Percentiles rank a stretch among this genome's conserved stretches.
These are phyloP conservation scores for Paspalum vaginatum DNA, from an alignment of 176 grass and related monocot species.

Conservation along the genomic window DNA sequence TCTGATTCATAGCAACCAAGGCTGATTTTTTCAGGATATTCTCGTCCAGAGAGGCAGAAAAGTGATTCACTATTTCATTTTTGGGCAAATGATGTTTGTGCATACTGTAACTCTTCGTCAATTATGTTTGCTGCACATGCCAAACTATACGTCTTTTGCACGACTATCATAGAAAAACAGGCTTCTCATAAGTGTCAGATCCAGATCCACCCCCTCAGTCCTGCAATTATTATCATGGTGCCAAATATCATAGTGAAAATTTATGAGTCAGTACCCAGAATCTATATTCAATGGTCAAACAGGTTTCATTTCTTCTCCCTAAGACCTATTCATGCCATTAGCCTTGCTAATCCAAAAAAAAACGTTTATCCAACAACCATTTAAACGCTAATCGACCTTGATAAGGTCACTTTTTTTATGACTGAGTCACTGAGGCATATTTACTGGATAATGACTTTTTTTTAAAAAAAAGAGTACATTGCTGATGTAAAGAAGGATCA, in stretches of 20 bases:
- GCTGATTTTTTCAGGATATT: constrained; percentile 14
- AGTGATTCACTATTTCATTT: constrained; percentile 26
- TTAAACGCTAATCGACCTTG: neutral
- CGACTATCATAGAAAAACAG: constrained; percentile 20
- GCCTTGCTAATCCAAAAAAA: neutral
- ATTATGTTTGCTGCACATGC: constrained; percentile 24
- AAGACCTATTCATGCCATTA: constrained; percentile 2
- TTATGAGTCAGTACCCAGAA: constrained; percentile 15
- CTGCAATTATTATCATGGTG: constrained; percentile 8
- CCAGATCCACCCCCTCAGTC: neutral
- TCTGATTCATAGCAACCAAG: neutral
- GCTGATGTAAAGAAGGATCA: constrained; percentile 3
- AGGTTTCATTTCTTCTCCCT: constrained; percentile 1
- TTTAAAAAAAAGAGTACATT: neutral
- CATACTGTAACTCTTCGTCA: neutral
- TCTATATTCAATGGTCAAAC: neutral
- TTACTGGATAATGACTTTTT: no score
- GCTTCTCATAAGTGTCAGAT: constrained; percentile 23
- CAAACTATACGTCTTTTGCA: neutral
- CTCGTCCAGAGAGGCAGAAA: neutral
- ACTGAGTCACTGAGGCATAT: no score
- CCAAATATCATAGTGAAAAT: constrained; percentile 26
- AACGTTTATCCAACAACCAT: neutral
- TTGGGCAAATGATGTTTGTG: constrained; percentile 6
- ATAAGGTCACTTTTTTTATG: neutral